Conservation (phyloP, 768 basidiomycete genomes). For the Mycena haematopus region DNA sequence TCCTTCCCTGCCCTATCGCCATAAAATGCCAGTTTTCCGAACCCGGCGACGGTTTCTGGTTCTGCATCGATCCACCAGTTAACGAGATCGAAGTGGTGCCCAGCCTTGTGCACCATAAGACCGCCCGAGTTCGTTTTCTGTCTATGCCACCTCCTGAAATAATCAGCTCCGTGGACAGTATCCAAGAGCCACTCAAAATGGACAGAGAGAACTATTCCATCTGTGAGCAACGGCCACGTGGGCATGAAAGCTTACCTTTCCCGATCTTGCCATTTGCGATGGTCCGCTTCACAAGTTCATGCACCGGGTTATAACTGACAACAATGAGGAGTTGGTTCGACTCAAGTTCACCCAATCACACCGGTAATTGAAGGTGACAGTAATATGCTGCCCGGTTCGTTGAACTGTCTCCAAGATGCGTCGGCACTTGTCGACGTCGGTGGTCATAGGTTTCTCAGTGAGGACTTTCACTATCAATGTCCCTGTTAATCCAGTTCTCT, state of each 20-base stretch:
- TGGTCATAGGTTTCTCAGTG: constrained; percentile 64
- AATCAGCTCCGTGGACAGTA: constrained; percentile 59
- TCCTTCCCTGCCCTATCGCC: constrained; percentile 51
- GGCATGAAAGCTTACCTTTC: constrained; percentile 34
- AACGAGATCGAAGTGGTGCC: constrained; percentile 58
- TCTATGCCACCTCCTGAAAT: constrained; percentile 58
- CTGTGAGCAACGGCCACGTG: neutral
- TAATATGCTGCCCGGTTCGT: constrained; percentile 47
- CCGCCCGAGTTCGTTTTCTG: constrained; percentile 52
- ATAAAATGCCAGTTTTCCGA: constrained; percentile 56
- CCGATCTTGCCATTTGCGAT: constrained; percentile 55
- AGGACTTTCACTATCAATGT: constrained; percentile 47
- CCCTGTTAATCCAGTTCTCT: neutral
- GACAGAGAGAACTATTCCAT: constrained; percentile 47
- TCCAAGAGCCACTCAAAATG: constrained; percentile 62
- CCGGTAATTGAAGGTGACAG: constrained; percentile 52
- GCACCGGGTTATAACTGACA: constrained; percentile 52
- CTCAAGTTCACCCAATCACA: constrained; percentile 5
- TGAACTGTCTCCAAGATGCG: constrained; percentile 52
- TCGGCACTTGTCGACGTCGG: constrained; percentile 53
- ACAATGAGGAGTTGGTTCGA: constrained; percentile 7
- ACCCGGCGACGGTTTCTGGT: constrained; percentile 52
- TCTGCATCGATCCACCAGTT: constrained; percentile 60
- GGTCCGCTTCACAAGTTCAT: constrained; percentile 55
- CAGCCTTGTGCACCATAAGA: constrained; percentile 53